A percentile compares a stretch with the other conserved stretches of the same genome.
These are phyloP conservation scores for Ustilago sp. DNA, from an alignment of 1,284 basidiomycete genomes.

Conservation along the genomic window DNA sequence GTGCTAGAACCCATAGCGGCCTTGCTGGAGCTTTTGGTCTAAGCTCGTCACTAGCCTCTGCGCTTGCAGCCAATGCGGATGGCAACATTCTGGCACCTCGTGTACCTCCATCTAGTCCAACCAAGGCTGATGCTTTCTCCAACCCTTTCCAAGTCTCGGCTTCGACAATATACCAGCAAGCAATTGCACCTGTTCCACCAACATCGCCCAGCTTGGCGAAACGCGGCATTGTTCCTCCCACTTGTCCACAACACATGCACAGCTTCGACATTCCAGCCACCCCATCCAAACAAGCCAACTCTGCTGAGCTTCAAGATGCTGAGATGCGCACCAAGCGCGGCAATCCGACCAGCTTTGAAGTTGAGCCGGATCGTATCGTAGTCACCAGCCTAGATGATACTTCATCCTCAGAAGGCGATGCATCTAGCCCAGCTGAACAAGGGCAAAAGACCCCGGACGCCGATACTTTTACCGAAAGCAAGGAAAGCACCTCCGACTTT, in stretches of 20 bases:
- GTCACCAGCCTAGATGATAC: constrained; percentile 49
- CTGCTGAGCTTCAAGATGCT: constrained; percentile 31
- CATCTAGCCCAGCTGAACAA: constrained; percentile 4
- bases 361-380: constrained; percentile 50
- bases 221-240: constrained; percentile 20
- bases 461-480: constrained; percentile 31
- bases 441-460: constrained; percentile 34
- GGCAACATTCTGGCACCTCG: constrained; percentile 21
- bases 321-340: constrained; percentile 38
- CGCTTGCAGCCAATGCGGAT: constrained; percentile 13
- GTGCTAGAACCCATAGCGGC: constrained; percentile 27
- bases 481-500: constrained; percentile 27
- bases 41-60: constrained; percentile 22
- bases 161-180: constrained; percentile 35
- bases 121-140: constrained; percentile 19
- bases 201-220: constrained; percentile 29
- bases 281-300: constrained; percentile 1
- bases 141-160: constrained; percentile 15
- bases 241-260: constrained; percentile 17
- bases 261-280: constrained; percentile 6
- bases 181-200: constrained; percentile 40
- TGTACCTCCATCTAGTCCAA: constrained; percentile 49
- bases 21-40: constrained; percentile 41
- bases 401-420: constrained; percentile 38
- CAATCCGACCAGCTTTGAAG: constrained; percentile 43